Base-by-base conservation (phyloP, 2,329 filamentous ascomycete genomes). In the Ceratocystis variospora region DNA sequence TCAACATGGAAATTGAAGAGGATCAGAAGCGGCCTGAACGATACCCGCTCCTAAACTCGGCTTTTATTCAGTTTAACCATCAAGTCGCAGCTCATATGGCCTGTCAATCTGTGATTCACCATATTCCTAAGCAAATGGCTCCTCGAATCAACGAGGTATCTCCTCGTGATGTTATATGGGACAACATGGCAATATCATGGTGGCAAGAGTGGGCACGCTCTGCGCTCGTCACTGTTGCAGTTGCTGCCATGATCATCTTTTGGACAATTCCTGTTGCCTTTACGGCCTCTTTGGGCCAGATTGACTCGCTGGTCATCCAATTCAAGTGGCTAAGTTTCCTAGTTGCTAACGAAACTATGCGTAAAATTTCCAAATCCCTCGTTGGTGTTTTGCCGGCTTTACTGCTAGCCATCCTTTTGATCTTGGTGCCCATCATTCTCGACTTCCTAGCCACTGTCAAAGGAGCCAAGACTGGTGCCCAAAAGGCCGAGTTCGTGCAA, bases 11-110 rank as follows among this genome's bases (percentile, higher is more conserved):
- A 73, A 96, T 99, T 65, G 92, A 96, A 71, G 79, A 87, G 57
- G 94, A 97, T 70, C 94, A 99, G 73, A 82, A 87, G 64, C 81
- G 94, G 62, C 87, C 89, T 0, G 92, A 96, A 70, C 85, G 87
- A 3, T 97, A 90, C 69, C 92, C 93, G 0, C 77, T 92, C 61
- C 95, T 96, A 91, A 96, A 89, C 72, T 96, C 93, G 0, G 94
- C 94, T 0, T 99, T 99, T 71, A 91, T 99, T 68, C 94, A 99
- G 73, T 99, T 99, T 80, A 96, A 99, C 72, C 88, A 96, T 73
- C 94, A 99, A 74, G 89, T 96, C 1, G 92, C 93, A 5, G 94
- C 94, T 0, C 94, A 99, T 72, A 97, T 99, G 94, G 94, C 93
- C 67, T 96, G 91, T 73, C 94, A 99, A 74, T 86, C 90, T 61